Evolutionary conservation across 106 monocot species (phyloP).

Genomic region (Dendrobium huoshanense): DNA sequence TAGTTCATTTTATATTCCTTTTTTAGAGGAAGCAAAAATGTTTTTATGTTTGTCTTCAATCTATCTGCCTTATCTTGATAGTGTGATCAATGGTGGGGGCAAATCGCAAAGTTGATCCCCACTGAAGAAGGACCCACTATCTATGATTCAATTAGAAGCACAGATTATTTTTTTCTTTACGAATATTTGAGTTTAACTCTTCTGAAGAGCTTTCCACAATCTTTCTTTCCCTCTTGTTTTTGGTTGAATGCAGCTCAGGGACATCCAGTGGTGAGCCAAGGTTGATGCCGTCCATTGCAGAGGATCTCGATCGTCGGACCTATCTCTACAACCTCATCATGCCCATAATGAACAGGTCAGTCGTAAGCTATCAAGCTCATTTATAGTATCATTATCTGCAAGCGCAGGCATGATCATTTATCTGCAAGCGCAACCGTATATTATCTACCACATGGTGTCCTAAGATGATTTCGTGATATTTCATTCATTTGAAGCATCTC

Average conservation of each 20-base stretch:
- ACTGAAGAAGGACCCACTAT: too few relatives aligned
- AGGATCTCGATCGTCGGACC: constrained; percentile 59
- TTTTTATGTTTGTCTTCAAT: background rate
- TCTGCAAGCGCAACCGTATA: too few relatives aligned
- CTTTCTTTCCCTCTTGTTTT: background rate
- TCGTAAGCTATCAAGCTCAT: background rate
- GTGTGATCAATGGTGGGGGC: too few relatives aligned
- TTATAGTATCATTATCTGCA: too few relatives aligned
- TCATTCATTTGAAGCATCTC: too few relatives aligned
- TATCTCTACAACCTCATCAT: constrained; percentile 59
- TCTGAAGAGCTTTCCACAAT: background rate
- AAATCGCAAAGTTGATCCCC: too few relatives aligned
- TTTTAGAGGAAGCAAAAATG: background rate
- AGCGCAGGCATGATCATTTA: too few relatives aligned
- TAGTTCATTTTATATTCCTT: background rate
- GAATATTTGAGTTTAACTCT: background rate
- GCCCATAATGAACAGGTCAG: constrained; percentile 61
- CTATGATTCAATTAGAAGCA: background rate
- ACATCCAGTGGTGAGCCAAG: constrained; percentile 49
- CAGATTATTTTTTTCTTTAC: background rate
- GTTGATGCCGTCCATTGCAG: constrained; percentile 55
- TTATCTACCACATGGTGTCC: too few relatives aligned
- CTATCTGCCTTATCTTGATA: background rate
- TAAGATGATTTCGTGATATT: too few relatives aligned
- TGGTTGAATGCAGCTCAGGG: constrained; percentile 29